phyloP scores from a whole-genome alignment of 208 protist genomes.

The Leishmania mexicana region DNA sequence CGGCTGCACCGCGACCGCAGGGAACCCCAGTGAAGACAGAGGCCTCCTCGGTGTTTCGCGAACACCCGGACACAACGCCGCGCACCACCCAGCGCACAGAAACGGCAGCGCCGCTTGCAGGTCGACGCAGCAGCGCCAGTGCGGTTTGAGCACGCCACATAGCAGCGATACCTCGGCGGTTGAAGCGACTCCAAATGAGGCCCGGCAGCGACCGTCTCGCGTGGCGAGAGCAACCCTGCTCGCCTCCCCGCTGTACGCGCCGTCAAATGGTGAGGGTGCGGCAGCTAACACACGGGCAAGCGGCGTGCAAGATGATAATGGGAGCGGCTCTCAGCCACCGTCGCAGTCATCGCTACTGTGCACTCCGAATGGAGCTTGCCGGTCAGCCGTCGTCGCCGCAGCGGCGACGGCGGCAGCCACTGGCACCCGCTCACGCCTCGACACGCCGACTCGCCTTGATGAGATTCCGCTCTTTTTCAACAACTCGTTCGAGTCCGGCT shows the following conservation, averaged over 20 bases:
- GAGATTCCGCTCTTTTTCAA: slow-evolving; percentile 33
- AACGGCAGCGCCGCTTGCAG: background rate
- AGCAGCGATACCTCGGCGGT: background rate
- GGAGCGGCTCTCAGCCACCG: background rate
- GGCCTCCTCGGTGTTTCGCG: slow-evolving; percentile 5
- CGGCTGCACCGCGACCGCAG: background rate
- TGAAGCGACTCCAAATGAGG: background rate
- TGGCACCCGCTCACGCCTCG: slow-evolving; percentile 4
- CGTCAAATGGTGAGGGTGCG: background rate
- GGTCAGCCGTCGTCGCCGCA: slow-evolving; percentile 13
- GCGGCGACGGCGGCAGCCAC: slow-evolving; percentile 1
- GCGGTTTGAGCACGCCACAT: background rate
- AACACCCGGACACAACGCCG: slow-evolving; percentile 20
- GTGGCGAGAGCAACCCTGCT: slow-evolving; percentile 6
- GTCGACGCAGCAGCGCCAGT: slow-evolving; percentile 13
- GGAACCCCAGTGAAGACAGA: background rate
- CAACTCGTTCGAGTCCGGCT: slow-evolving; percentile 34
- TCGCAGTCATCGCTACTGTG: slow-evolving; percentile 21
- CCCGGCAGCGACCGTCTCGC: slow-evolving; percentile 2
- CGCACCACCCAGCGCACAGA: background rate
- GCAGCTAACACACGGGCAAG: background rate
- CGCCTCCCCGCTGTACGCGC: slow-evolving; percentile 10
- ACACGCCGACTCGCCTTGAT: slow-evolving; percentile 25
- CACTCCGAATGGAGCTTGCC: slow-evolving; percentile 26
- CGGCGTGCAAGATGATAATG: background rate